Evolutionary conservation across 306 rosid genomes (phyloP), one percentile per base, ranked within the genome.

Genomic region (Prunus fruticosa): DNA sequence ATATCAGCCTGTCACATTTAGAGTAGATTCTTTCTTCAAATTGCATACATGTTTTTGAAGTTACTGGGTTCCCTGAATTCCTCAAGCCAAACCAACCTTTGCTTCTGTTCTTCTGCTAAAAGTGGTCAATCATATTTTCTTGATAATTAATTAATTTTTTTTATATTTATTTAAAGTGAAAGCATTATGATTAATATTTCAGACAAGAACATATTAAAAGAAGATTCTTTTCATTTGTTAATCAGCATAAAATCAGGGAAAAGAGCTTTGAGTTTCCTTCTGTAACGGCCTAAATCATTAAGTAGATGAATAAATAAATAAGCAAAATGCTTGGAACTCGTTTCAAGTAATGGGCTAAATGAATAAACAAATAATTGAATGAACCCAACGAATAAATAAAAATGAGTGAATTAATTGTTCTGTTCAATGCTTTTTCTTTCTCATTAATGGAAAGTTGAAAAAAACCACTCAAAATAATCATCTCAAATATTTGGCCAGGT

Each of bases 401-500:
- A 11, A 25, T 25, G 38, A 64, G 32, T 63, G 41, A 64, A 30
- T 64, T 75, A 69, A 20, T 75, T 46, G 56, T 43, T 56, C 32
- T 51, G 77, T 79, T 72, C 2, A 18, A 38, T 53, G 1, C 8
- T 43, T 41, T 45, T 45, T 74, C 32, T n/a, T 60, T 58, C 16
- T 38, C 43, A 38, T 38, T 38, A 38, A 38, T 16, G 25, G 27
- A 54, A 8, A 15, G 27, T 57, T 30, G 4, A 49, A 49, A 13
- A 27, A 46, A 67, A 43, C 14, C 49, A 23, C 52, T 68, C 74
- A 58, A 56, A 72, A 22, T 64, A 10, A 61, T 52, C 43, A 28
- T 50, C 11, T 19, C 53, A 11, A n/a, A 23, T 20, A 62, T 19
- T 45, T 66, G 72, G 28, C 15, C 91, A 91, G 97, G 90, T 72